Evolutionary conservation across 129 eudicot species (phyloP), one percentile per base, ranked within the genome.

Genomic region (Escallonia herrerae): DNA sequence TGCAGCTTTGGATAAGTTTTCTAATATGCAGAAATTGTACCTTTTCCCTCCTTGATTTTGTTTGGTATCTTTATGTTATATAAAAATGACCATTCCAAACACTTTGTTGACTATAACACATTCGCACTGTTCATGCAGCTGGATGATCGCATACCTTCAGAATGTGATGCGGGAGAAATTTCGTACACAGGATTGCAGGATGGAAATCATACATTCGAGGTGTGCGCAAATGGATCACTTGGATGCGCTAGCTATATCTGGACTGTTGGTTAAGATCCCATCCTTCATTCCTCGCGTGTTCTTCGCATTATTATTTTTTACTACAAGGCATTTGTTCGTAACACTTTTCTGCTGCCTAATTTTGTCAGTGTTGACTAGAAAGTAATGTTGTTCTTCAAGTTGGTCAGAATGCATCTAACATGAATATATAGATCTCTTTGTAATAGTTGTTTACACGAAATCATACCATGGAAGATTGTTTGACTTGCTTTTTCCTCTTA

Each of bases 101-200:
- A 66, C 9, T 22, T 12, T 52, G 52, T 66, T 48, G 11, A 6
- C 56, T 6, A 4, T 11, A 51, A 51, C 12, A 8, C 42, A 53
- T 41, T 40, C 5, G 7, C 56, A 53, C 43, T 5, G 41, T 63
- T 67, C 46, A 62, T 79, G 87, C 95, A 93, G 49, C 49, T 45
- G 9, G 49, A 45, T 5, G 1, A 2, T 45, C 0, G 49, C 49
- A 45, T 5, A 8, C 1, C 6, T 45, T 45, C 9, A 45, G 49
- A 45, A 45, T 45, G 49, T 45, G 49, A 45, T 45, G 49, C 49
- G 0, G 9, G 9, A 8, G 49, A 45, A 8, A 45, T 45, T 45
- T 45, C 49, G 1, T 45, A 45, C 49, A 8, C 9, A 2, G 7
- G 9, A 45, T 45, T 45, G 9, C 7, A 45, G 49, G 49, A 45